A percentile compares a stretch with the other conserved stretches of the same genome.
phyloP scores from a whole-genome alignment of 2,329 filamentous ascomycete species.

The Metarhizium sp. region DNA sequence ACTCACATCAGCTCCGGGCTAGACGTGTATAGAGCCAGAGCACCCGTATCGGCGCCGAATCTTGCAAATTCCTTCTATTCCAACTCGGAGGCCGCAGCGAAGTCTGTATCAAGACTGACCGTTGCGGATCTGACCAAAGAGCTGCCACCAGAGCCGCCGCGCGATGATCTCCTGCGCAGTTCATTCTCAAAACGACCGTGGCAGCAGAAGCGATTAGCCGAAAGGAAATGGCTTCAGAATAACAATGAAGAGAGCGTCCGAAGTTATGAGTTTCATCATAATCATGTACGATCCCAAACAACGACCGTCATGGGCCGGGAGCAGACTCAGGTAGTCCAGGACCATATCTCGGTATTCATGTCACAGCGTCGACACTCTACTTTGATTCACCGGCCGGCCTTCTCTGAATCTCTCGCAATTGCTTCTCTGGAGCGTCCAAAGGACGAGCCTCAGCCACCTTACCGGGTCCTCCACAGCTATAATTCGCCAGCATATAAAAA shows the following conservation, averaged over 20 bases:
- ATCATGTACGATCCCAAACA: neutral
- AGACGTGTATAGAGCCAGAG: neutral
- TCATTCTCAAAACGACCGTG: constrained; percentile 1
- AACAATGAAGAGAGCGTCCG: neutral
- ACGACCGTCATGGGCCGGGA: neutral
- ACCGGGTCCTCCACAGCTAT: constrained; percentile 48
- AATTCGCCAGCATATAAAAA: constrained; percentile 48
- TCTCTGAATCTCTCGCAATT: neutral
- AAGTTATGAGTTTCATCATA: neutral
- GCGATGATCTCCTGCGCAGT: constrained; percentile 6
- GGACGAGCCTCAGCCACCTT: constrained; percentile 24
- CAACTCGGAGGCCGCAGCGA: neutral
- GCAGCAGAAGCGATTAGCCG: neutral
- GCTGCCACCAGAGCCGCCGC: constrained; percentile 8
- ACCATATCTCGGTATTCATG: neutral
- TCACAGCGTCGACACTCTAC: constrained; percentile 6
- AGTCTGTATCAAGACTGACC: constrained; percentile 10
- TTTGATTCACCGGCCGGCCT: constrained; percentile 4
- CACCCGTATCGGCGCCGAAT: constrained; percentile 14
- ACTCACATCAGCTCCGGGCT: neutral
- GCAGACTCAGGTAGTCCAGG: neutral
- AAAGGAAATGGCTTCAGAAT: too few relatives aligned
- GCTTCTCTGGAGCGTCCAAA: constrained; percentile 1
- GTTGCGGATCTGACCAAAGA: constrained; percentile 10
- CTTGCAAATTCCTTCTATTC: constrained; percentile 12